A percentile compares a stretch with the other conserved stretches of the same genome.
Evolutionary conservation across 2,329 filamentous ascomycete species (phyloP).

Genomic region (Shiraia sp.): DNA sequence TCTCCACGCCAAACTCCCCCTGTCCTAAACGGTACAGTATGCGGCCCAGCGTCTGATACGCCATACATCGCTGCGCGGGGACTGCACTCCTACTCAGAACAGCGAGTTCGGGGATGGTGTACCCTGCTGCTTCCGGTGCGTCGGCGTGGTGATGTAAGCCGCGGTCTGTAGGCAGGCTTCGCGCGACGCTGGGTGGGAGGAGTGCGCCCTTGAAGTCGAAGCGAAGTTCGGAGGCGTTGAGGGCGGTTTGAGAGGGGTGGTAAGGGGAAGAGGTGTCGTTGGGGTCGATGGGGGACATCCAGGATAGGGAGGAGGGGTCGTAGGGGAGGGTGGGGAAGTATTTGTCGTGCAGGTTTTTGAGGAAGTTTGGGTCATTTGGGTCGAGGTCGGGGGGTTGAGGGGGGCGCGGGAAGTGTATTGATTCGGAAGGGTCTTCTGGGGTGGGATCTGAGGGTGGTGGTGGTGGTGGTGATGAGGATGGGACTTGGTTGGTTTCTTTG

Average conservation of each 20-base stretch:
- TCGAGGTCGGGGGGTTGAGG: slow-evolving; percentile 72
- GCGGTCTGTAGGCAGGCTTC: slow-evolving; percentile 73
- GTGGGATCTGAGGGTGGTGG: not conserved
- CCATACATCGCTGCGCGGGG: slow-evolving; percentile 84
- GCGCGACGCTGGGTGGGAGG: slow-evolving; percentile 74
- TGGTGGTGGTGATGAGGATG: not conserved
- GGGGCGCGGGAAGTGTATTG: slow-evolving; percentile 64
- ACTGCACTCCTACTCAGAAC: slow-evolving; percentile 79
- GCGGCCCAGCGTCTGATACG: slow-evolving; percentile 87
- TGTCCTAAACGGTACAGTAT: slow-evolving; percentile 81
- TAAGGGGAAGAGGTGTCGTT: slow-evolving; percentile 73
- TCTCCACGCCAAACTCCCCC: slow-evolving; percentile 67
- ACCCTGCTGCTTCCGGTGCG: slow-evolving; percentile 90
- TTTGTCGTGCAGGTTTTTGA: slow-evolving; percentile 81
- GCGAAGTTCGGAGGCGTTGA: slow-evolving; percentile 77
- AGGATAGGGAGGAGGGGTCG: slow-evolving; percentile 83
- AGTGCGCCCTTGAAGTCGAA: slow-evolving; percentile 87
- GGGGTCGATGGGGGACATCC: slow-evolving; percentile 76
- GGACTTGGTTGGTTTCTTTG: slow-evolving; percentile 3
- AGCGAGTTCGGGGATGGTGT: slow-evolving; percentile 86
- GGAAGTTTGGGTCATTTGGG: slow-evolving; percentile 79
- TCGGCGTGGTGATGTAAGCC: slow-evolving; percentile 93
- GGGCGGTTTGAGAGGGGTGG: slow-evolving; percentile 72
- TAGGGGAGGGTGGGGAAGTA: slow-evolving; percentile 90
- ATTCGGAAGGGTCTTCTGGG: slow-evolving; percentile 51